Conservation (phyloP, 768 basidiomycete species). For the Boletus reticuloceps region DNA sequence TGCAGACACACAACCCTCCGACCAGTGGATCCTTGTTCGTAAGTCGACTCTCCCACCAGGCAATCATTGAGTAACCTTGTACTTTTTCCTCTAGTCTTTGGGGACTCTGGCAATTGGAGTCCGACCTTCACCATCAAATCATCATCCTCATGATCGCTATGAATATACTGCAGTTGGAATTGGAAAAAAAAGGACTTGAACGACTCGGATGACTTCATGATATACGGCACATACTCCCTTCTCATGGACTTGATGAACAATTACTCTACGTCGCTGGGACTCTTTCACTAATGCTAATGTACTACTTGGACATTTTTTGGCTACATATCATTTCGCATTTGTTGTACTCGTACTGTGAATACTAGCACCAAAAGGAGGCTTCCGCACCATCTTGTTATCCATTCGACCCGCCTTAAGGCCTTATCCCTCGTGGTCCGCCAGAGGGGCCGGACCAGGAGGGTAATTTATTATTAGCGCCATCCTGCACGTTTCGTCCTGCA, state of each 20-base stretch:
- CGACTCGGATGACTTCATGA: constrained; percentile 13
- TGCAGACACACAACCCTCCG: constrained; percentile 30
- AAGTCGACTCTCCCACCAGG: constrained; percentile 18
- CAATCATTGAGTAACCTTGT: background rate
- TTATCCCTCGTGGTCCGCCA: too few species aligned
- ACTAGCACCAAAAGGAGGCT: background rate
- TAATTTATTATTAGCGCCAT: too few species aligned
- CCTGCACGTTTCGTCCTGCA: background rate
- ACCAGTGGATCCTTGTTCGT: constrained; percentile 45
- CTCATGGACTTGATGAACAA: constrained; percentile 13
- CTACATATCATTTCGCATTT: constrained; percentile 2
- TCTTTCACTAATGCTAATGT: background rate
- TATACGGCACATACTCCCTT: constrained; percentile 4
- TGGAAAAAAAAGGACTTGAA: background rate
- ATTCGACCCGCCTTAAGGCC: background rate
- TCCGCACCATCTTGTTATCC: background rate
- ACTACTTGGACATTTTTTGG: constrained; percentile 1
- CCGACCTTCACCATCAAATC: constrained; percentile 41
- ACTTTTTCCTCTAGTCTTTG: constrained; percentile 38
- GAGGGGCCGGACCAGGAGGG: too few species aligned
- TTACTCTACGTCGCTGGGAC: constrained; percentile 1
- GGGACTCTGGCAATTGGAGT: constrained; percentile 53
- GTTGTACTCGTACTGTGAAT: too few species aligned
- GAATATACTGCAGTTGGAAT: background rate
- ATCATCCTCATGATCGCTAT: constrained; percentile 22